These are phyloP conservation scores for Penicillium coffeae DNA, from an alignment of 495 filamentous ascomycete genomes.

Conservation along the genomic window DNA sequence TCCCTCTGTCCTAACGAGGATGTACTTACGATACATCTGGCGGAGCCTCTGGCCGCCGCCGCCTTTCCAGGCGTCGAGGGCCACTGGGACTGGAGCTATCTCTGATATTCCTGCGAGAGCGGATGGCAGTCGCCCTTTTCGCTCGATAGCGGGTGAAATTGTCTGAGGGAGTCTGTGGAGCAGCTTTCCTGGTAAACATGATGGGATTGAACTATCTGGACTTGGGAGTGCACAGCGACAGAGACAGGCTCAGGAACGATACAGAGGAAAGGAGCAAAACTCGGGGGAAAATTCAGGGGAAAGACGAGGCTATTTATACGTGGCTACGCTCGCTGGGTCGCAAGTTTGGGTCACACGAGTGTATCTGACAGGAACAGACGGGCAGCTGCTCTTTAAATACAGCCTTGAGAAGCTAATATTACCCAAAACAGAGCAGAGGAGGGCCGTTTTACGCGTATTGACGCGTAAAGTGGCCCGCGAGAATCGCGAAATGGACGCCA, in stretches of 20 bases:
- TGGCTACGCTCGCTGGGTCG: not conserved
- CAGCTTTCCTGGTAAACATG: slow-evolving; percentile 32
- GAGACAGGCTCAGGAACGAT: too few species aligned
- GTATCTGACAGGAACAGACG: slow-evolving; percentile 9
- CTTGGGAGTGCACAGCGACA: too few species aligned
- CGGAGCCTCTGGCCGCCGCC: slow-evolving; percentile 30
- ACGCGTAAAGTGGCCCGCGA: slow-evolving; percentile 30
- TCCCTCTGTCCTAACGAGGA: not conserved
- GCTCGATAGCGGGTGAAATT: slow-evolving; percentile 47
- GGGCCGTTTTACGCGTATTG: slow-evolving; percentile 28
- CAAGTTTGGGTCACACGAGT: slow-evolving; percentile 5
- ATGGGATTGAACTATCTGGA: too few species aligned
- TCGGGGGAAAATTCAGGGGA: not conserved
- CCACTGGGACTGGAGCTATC: slow-evolving; percentile 23
- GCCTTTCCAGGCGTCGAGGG: slow-evolving; percentile 24
- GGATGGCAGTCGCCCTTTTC: slow-evolving; percentile 27
- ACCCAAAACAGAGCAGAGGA: slow-evolving; percentile 2
- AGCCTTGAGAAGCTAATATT: slow-evolving; percentile 14
- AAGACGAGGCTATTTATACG: slow-evolving; percentile 12
- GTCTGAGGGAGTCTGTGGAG: slow-evolving; percentile 30
- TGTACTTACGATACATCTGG: slow-evolving; percentile 39
- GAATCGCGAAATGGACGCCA: slow-evolving; percentile 40
- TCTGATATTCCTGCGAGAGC: slow-evolving; percentile 10
- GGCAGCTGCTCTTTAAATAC: slow-evolving; percentile 1
- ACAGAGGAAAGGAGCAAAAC: too few species aligned